Evolutionary conservation across 2,329 filamentous ascomycete species (phyloP).

Genomic region (Seiridium unicorne): DNA sequence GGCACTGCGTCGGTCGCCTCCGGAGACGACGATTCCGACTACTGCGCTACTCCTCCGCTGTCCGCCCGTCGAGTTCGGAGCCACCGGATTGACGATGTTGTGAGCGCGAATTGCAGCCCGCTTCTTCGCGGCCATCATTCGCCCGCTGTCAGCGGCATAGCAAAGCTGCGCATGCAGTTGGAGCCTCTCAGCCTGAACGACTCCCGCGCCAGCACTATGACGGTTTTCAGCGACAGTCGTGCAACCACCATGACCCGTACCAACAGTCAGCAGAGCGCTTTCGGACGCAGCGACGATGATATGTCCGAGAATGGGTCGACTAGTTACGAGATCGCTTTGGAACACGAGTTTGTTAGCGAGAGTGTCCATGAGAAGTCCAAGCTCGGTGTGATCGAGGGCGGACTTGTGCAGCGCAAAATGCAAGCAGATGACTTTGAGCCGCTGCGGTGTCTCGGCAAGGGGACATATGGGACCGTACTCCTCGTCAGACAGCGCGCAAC

Average conservation of each 20-base stretch:
- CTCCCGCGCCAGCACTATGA: constrained; percentile 53
- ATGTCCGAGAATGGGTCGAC: constrained; percentile 67
- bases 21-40: constrained; percentile 58
- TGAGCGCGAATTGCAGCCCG: constrained; percentile 64
- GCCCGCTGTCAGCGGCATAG: constrained; percentile 69
- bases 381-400: constrained; percentile 46
- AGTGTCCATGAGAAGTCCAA: constrained; percentile 44
- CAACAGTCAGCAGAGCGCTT: constrained; percentile 54
- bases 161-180: constrained; percentile 77
- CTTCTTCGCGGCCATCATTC: constrained; percentile 51
- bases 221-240: constrained; percentile 46
- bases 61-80: constrained; percentile 36
- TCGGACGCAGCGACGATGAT: constrained; percentile 62
- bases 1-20: constrained; percentile 52
- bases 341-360: constrained; percentile 80
- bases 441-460: constrained; percentile 90
- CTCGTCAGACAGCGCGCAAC: constrained; percentile 88
- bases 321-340: constrained; percentile 81
- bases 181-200: constrained; percentile 71
- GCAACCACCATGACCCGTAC: constrained; percentile 49
- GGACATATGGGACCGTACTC: constrained; percentile 91
- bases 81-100: constrained; percentile 51
- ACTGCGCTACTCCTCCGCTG: constrained; percentile 36
- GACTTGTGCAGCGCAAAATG: constrained; percentile 73
- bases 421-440: constrained; percentile 86